phyloP scores from a whole-genome alignment of 2,329 filamentous ascomycete species.

The Zymoseptoria brevis region DNA sequence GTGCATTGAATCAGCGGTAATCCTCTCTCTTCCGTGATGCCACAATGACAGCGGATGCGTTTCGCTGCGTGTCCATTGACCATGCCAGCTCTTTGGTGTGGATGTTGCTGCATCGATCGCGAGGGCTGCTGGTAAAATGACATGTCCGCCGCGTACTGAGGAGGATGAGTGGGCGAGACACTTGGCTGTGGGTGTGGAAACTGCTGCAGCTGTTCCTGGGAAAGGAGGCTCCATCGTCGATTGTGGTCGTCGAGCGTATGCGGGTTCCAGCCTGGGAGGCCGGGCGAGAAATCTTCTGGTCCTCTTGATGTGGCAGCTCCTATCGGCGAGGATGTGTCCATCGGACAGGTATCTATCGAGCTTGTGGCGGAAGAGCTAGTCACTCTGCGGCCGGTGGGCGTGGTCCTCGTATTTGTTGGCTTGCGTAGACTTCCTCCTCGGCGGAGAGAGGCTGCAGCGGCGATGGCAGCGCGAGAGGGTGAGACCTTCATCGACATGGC shows the following conservation, averaged over 20 bases:
- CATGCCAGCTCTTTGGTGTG: not conserved
- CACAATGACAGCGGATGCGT: constrained; percentile 48
- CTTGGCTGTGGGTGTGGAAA: constrained; percentile 16
- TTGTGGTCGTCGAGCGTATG: constrained; percentile 37
- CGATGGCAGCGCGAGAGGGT: constrained; percentile 29
- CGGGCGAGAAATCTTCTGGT: constrained; percentile 23
- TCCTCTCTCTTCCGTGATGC: constrained; percentile 45
- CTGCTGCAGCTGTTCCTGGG: constrained; percentile 37
- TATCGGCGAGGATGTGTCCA: constrained; percentile 20
- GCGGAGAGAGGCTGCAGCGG: constrained; percentile 28
- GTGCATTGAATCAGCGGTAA: constrained; percentile 56
- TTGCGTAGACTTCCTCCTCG: constrained; percentile 28
- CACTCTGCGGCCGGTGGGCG: constrained; percentile 4
- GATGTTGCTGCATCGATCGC: not conserved
- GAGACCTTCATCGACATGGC: constrained; percentile 26
- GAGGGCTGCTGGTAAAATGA: not conserved
- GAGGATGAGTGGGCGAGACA: constrained; percentile 20
- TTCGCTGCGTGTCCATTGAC: not conserved
- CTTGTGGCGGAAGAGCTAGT: constrained; percentile 9
- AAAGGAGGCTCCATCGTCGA: constrained; percentile 39
- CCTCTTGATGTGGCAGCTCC: constrained; percentile 30
- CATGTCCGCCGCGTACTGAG: not conserved
- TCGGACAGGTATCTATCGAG: constrained; percentile 25
- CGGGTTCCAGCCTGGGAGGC: constrained; percentile 15
- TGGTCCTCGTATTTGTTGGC: constrained; percentile 15